A percentile compares a stretch with the other conserved stretches of the same genome.
Conservation (phyloP, 1,139 yeast species). For the Saccharomyces hybrid region DNA sequence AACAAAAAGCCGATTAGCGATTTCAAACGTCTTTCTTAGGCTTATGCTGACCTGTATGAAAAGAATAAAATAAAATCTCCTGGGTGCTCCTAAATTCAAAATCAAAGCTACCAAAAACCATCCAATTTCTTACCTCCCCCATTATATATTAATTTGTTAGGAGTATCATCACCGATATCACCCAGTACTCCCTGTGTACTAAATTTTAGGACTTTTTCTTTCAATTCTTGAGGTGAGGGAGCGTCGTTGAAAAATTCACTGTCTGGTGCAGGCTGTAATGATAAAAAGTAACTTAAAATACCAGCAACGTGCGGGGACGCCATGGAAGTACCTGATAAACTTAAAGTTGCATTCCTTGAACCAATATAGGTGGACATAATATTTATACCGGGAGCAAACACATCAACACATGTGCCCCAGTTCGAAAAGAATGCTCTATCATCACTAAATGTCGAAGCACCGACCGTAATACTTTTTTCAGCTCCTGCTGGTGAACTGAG, state of each 20-base stretch:
- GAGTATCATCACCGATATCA: constrained; percentile 76
- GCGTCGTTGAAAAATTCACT: constrained; percentile 59
- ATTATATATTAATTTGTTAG: constrained; percentile 82
- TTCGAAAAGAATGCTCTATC: constrained; percentile 74
- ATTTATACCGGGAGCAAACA: constrained; percentile 80
- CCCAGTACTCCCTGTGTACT: constrained; percentile 64
- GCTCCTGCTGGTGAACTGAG: constrained; percentile 78
- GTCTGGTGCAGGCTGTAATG: constrained; percentile 79
- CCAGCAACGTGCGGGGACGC: constrained; percentile 98
- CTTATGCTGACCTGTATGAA: background rate
- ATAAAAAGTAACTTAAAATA: constrained; percentile 76
- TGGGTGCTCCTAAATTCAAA: background rate
- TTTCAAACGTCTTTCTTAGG: background rate
- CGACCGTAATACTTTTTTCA: constrained; percentile 67
- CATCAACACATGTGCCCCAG: constrained; percentile 78
- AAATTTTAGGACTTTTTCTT: constrained; percentile 74
- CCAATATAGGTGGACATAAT: constrained; percentile 83
- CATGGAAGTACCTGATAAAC: constrained; percentile 97
- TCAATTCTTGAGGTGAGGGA: constrained; percentile 81
- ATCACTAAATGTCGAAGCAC: constrained; percentile 72
- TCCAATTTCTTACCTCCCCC: constrained; percentile 84
- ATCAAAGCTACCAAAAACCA: constrained; percentile 50
- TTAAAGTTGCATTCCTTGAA: constrained; percentile 73
- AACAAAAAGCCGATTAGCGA: background rate
- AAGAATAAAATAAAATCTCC: background rate